Evolutionary conservation across 768 basidiomycete genomes (phyloP), one percentile per base, ranked within the genome.

Genomic region (Lepiota subincarnata): DNA sequence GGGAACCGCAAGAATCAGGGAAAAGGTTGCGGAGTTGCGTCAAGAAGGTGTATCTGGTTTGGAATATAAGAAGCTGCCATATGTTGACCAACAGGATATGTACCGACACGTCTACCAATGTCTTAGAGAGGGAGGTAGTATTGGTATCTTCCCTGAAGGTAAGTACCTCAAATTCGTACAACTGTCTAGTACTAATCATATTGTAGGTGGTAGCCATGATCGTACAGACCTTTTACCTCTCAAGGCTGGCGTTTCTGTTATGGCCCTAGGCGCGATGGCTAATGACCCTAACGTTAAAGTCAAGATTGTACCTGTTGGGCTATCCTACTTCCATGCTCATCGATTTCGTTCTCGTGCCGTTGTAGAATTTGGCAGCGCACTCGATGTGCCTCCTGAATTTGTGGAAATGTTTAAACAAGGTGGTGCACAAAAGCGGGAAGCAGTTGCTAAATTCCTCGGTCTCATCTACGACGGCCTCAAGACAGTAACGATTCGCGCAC

Each of bases 71-170:
- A 76, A 74, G 36, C 69, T 98, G 53, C 93, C 95, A 1, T 86
- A 86, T 65, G 83, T 99, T 57, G 90, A 99, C 72, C 97, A 98
- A 66, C 83, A 89, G 57, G 83, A 91, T 48, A 98, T 97, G 86
- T 99, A 98, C 69, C 83, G 86, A 14, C 79, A 91, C 55, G 97
- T 98, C 4, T 99, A 97, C 68, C 78, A 92, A 64, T 81, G 83
- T 52, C 72, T 98, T 52, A 89, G 83, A 53, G 82, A 87, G 53
- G 92, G 92, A 7, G 92, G 92, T 12, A 85, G 86, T 59, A 95
- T 99, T 57, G 95, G 97, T 42, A 98, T 99, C 58, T 98, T 98
- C 65, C 97, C 97, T 36, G 97, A 98, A 86, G 96, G 95, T 92
- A 59, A 41, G 14, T 4, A 4, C 6, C 6, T 31, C 40, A 18